These are phyloP conservation scores for Malania oleifera DNA, from an alignment of 164 flowering plant species.

Conservation along the genomic window DNA sequence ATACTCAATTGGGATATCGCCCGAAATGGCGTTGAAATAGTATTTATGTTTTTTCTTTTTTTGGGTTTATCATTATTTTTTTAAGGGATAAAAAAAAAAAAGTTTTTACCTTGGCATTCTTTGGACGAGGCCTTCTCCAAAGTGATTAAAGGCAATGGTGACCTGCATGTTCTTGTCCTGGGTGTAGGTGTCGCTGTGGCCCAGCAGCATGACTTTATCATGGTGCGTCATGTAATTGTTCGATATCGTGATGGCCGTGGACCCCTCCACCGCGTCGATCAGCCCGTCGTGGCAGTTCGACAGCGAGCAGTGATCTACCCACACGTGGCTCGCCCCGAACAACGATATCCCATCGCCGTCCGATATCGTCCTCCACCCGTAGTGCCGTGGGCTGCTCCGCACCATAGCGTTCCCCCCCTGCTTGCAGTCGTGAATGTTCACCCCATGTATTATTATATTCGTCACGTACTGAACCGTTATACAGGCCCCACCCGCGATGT, in stretches of 20 bases:
- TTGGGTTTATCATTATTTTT: too few species aligned
- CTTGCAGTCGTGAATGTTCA: conserved; percentile 77
- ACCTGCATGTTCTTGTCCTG: conserved; percentile 77
- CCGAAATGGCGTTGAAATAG: too few species aligned
- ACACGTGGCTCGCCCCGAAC: conserved; percentile 71
- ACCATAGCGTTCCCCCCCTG: conserved; percentile 74
- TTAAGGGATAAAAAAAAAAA: too few species aligned
- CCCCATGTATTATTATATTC: conserved; percentile 74
- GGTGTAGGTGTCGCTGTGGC: conserved; percentile 68
- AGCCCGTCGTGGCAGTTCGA: conserved; percentile 71
- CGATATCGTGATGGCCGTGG: conserved; percentile 75
- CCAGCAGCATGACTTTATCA: conserved; percentile 79
- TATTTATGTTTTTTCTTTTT: too few species aligned
- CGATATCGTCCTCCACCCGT: conserved; percentile 74
- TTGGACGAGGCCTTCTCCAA: conserved; percentile 81
- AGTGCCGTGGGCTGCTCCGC: conserved; percentile 59
- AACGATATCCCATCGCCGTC: conserved; percentile 88
- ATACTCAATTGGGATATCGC: too few species aligned
- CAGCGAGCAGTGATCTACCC: conserved; percentile 80
- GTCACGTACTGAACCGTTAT: conserved; percentile 76
- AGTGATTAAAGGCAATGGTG: conserved; percentile 82
- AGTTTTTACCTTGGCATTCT: conserved; percentile 75
- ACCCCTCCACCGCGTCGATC: conserved; percentile 70
- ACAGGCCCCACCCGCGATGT: conserved; percentile 86
- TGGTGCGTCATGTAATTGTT: conserved; percentile 85